Evolutionary conservation across 345 rosid genomes (phyloP), one percentile per base, ranked within the genome.

Genomic region (Clausena lansium): DNA sequence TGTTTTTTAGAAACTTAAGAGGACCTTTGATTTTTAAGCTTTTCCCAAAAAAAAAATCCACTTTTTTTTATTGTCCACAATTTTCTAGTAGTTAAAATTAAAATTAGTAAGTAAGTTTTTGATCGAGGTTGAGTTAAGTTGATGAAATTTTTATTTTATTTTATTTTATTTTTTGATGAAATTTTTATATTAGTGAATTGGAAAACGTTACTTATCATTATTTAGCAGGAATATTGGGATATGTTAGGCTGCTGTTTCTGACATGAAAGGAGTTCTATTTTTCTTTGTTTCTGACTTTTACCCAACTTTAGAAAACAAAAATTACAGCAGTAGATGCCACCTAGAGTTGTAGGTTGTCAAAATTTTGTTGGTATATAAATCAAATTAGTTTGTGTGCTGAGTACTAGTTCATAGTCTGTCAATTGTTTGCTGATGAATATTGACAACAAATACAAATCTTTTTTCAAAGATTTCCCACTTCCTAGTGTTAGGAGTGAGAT

Each of bases 391-490:
- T 36, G 32, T 22, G 35, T 52, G 64, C 28, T 58, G 1, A 6
- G 24, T n/a, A 36, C 52, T 36, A 35, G 6, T 68, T 27, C 3
- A 68, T 55, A 9, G 81, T 72, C 63, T 74, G 71, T 66, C 74
- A 54, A 57, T 61, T 61, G 47, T 55, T 80, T 57, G 74, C 8
- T 62, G 76, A 67, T 69, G 76, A 76, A 68, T 60, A 63, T 72
- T 65, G 73, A 55, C 71, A 80, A 74, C 28, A 77, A 74, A 76
- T 71, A 81, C 78, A 86, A 80, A 86, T 86, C 77, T 81, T 75
- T 68, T 60, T 77, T 24, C 68, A 41, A 75, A 84, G 86, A 84
- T 87, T 86, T 83, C 30, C 88, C 88, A 86, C 86, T 87, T 86
- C 45, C 70, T 79, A 67, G 39, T 77, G 84, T 78, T 76, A 24